These are phyloP conservation scores for Rhizopus arrhizus DNA, from an alignment of 371 early-diverging fungal genomes.

Conservation along the genomic window DNA sequence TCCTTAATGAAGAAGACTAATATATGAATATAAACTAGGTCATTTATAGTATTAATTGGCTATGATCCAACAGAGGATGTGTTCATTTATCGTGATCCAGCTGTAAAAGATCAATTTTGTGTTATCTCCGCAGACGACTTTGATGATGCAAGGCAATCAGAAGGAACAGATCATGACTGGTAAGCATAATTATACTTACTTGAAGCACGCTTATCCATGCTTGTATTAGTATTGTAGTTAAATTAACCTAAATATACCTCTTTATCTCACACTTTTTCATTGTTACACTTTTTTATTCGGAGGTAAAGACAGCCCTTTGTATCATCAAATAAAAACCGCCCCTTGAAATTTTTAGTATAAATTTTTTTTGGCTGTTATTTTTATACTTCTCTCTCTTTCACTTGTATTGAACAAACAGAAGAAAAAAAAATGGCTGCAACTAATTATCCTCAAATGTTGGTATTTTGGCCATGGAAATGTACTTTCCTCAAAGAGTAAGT, in stretches of 20 bases:
- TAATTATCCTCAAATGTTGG: conserved; percentile 81
- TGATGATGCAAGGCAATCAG: conserved; percentile 61
- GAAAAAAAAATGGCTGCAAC: conserved; percentile 32
- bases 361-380: not conserved
- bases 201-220: not conserved
- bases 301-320: conserved; percentile 9
- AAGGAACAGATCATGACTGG: conserved; percentile 78
- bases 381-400: not conserved
- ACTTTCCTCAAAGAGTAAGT: conserved; percentile 78
- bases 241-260: conserved; percentile 6
- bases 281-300: conserved; percentile 1
- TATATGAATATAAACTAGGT: conserved; percentile 41
- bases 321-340: not conserved
- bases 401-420: not conserved
- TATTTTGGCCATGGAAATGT: conserved; percentile 90
- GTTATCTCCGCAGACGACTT: conserved; percentile 59
- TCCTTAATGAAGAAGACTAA: not conserved
- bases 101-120: conserved; percentile 61
- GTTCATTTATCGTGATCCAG: conserved; percentile 80
- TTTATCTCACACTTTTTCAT: not conserved
- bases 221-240: conserved; percentile 23
- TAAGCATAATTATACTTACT: conserved; percentile 16
- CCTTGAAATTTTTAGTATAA: conserved; percentile 4
- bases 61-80: conserved; percentile 68
- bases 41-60: conserved; percentile 72